Percentiles rank a stretch among this genome's conserved stretches.
Conservation (phyloP, 148 eudicot species). For the Fagopyrum homotropicum region DNA sequence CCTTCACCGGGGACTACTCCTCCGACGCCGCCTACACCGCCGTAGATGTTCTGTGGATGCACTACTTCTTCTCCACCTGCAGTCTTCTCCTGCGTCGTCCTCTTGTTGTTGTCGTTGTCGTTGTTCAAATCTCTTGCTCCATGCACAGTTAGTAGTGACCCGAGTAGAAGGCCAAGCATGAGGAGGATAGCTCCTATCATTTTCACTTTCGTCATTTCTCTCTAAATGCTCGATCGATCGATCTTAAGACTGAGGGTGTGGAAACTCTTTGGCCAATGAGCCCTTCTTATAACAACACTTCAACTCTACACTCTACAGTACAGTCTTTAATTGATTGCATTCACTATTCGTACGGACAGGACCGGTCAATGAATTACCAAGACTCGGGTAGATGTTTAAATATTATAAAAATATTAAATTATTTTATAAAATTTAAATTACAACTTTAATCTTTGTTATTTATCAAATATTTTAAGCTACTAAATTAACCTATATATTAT, state of each 20-base stretch:
- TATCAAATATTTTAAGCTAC: too few relatives aligned
- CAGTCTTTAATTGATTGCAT: neutral
- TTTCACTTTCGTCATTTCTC: neutral
- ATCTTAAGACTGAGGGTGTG: neutral
- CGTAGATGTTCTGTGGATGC: slow-evolving; percentile 1
- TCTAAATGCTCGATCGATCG: too few relatives aligned
- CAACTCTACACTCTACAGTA: neutral
- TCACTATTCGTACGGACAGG: neutral
- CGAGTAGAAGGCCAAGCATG: neutral
- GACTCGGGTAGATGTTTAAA: too few relatives aligned
- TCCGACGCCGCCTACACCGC: slow-evolving; percentile 1
- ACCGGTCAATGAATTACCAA: too few relatives aligned
- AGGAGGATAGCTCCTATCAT: neutral
- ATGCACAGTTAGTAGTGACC: neutral
- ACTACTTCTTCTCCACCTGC: neutral
- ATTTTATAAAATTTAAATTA: too few relatives aligned
- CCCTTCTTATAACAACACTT: neutral
- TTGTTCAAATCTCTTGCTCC: neutral
- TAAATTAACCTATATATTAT: too few relatives aligned
- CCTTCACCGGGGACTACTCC: neutral
- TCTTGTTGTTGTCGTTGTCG: neutral
- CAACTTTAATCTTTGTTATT: too few relatives aligned
- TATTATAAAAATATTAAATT: too few relatives aligned
- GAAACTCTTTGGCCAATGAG: neutral
- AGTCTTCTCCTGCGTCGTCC: neutral